phyloP scores from a whole-genome alignment of 2,329 filamentous ascomycete genomes.

The Dryadomyces sulphureus region DNA sequence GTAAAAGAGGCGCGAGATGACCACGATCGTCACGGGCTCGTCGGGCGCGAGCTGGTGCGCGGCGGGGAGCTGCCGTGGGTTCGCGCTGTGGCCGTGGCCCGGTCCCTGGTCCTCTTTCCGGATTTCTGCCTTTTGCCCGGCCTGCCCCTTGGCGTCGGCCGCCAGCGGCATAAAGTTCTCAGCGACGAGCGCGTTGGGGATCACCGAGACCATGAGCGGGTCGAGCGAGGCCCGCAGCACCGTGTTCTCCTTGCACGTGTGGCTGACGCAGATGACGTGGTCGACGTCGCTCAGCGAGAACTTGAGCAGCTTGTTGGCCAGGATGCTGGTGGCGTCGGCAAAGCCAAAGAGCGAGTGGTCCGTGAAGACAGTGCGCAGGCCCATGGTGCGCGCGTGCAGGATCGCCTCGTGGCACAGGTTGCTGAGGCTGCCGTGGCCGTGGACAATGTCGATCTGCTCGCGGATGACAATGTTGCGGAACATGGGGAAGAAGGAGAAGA shows the following conservation, averaged over 20 bases:
- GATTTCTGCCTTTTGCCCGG: slow-evolving; percentile 8
- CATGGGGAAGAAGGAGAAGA: slow-evolving; percentile 98
- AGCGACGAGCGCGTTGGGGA: slow-evolving; percentile 92
- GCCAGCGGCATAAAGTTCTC: slow-evolving; percentile 82
- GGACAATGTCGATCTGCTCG: slow-evolving; percentile 91
- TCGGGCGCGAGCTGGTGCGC: slow-evolving; percentile 61
- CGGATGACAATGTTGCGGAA: slow-evolving; percentile 91
- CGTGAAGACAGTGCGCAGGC: slow-evolving; percentile 86
- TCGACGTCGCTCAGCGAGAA: slow-evolving; percentile 94
- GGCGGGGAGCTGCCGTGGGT: slow-evolving; percentile 17
- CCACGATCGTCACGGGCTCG: slow-evolving; percentile 88
- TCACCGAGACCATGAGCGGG: slow-evolving; percentile 92
- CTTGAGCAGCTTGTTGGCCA: slow-evolving; percentile 94
- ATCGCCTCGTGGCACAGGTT: slow-evolving; percentile 91
- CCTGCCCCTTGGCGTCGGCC: slow-evolving; percentile 18
- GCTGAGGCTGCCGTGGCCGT: slow-evolving; percentile 90
- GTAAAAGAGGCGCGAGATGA: slow-evolving; percentile 94
- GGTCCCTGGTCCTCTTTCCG: background rate
- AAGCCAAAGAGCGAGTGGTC: slow-evolving; percentile 97
- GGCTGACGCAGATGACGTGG: slow-evolving; percentile 95
- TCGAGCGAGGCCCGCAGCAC: slow-evolving; percentile 88
- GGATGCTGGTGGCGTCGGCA: slow-evolving; percentile 85
- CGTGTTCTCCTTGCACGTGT: slow-evolving; percentile 98
- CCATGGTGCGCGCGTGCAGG: slow-evolving; percentile 90
- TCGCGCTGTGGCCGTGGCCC: background rate